Evolutionary conservation across 2,329 filamentous ascomycete genomes (phyloP), one percentile per base, ranked within the genome.

Genomic region (Cladosporium phlei): DNA sequence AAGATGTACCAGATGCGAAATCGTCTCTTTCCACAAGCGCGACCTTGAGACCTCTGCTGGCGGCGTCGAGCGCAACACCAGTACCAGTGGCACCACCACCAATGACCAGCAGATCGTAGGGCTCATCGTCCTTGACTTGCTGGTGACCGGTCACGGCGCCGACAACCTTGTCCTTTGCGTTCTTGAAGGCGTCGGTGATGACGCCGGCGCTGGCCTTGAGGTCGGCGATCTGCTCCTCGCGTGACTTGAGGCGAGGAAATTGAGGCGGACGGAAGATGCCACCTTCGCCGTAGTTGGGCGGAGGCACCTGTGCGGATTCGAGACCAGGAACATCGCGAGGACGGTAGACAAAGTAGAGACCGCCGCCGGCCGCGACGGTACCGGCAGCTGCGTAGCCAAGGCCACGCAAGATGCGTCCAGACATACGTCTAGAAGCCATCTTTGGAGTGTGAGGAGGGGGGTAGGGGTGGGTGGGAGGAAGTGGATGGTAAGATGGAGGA

Each of bases 11-110:
- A 52, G 83, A 78, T 57, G 83, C 83, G 65, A 91, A 93, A 67
- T 93, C 86, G 65, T 91, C 87, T 52, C 86, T 77, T 69, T 93
- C 86, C 12, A 93, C 85, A 40, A 90, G 69, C 10, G 87, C 86
- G 49, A 93, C 86, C 68, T 83, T 87, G 59, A 91, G 70, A 2
- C 86, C 86, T 56, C 86, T 78, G 2, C 86, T 90, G 17, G 82
- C 84, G 27, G 86, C 86, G 66, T 93, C 86, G 35, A 93, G 77
- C 10, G 87, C 86, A 58, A 93, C 88, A 19, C 86, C 86, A 5
- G 86, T 77, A 11, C 86, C 86, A 2, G 87, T 91, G 11, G 86
- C 86, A 54, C 86, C 86, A 53, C 81, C 86, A 48, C 86, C 86
- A 58, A 91, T 87, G 58, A 93, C 74, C 53, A 91, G 72, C 30